Evolutionary conservation across 75 land plant species (phyloP).

Genomic region (Gnetum montanum): DNA sequence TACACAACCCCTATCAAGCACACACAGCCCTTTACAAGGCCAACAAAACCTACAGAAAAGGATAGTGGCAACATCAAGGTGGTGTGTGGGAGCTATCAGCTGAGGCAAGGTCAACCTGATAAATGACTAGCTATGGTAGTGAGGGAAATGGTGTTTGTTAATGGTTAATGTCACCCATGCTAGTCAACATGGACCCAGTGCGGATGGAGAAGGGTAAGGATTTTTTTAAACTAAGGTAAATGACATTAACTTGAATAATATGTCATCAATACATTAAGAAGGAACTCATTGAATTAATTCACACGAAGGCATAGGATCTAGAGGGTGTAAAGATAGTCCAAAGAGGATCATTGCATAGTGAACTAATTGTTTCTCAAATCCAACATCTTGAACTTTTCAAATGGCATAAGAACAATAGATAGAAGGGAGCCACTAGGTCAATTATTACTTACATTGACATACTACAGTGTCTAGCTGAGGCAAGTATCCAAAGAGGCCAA

Average conservation of each 20-base stretch:
- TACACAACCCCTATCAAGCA: too few relatives aligned
- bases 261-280: slow-evolving; percentile 44
- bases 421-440: slow-evolving; percentile 36
- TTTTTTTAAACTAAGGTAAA: slow-evolving; percentile 71
- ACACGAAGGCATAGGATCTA: slow-evolving; percentile 37
- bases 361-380: slow-evolving; percentile 54
- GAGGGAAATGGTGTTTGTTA: too few relatives aligned
- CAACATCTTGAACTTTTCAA: slow-evolving; percentile 26
- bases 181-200: too few relatives aligned
- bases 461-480: slow-evolving; percentile 25
- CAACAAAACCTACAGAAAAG: too few relatives aligned
- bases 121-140: too few relatives aligned
- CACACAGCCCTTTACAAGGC: too few relatives aligned
- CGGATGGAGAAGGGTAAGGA: too few relatives aligned
- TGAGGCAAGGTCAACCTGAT: too few relatives aligned
- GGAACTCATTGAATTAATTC: slow-evolving; percentile 49
- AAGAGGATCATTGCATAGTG: slow-evolving; percentile 49
- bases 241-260: slow-evolving; percentile 31
- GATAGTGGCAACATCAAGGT: too few relatives aligned
- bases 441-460: slow-evolving; percentile 63
- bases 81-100: too few relatives aligned
- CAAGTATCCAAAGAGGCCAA: too few relatives aligned
- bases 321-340: slow-evolving; percentile 32
- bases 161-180: too few relatives aligned
- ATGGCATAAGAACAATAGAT: slow-evolving; percentile 33